Conservation (phyloP, 75 land plant genomes). For the Larix kaempferi region DNA sequence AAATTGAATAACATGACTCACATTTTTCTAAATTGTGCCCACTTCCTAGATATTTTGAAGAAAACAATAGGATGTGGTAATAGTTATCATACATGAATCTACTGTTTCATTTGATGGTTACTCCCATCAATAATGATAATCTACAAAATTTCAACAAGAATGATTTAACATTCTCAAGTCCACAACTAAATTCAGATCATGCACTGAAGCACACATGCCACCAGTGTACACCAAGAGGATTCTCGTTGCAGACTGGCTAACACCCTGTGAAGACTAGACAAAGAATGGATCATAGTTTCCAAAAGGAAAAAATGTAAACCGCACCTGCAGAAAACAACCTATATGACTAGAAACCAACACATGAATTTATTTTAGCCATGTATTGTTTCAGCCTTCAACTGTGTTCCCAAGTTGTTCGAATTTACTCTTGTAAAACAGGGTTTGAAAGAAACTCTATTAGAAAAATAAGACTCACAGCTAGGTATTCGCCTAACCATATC, state of each 20-base stretch:
- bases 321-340: no score
- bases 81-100: conserved; percentile 6
- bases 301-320: no score
- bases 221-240: background rate
- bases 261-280: no score
- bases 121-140: conserved; percentile 6
- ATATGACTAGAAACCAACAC: no score
- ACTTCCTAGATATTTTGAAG: background rate
- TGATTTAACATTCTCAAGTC: conserved; percentile 4
- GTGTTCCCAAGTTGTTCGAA: no score
- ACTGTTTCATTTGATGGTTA: conserved; percentile 6
- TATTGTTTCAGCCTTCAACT: no score
- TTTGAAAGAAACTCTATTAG: no score
- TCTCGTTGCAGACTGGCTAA: conserved; percentile 11
- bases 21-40: background rate
- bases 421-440: no score
- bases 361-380: no score
- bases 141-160: conserved; percentile 3
- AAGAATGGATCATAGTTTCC: no score
- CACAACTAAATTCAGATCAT: conserved; percentile 10
- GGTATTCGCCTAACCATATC: no score
- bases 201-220: background rate
- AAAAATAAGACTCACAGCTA: no score
- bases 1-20: conserved; percentile 1
- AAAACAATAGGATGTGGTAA: conserved; percentile 12